Percentiles rank a stretch among this genome's conserved stretches.
Conservation (phyloP, 495 filamentous ascomycete species). For the Parmelia sp. region DNA sequence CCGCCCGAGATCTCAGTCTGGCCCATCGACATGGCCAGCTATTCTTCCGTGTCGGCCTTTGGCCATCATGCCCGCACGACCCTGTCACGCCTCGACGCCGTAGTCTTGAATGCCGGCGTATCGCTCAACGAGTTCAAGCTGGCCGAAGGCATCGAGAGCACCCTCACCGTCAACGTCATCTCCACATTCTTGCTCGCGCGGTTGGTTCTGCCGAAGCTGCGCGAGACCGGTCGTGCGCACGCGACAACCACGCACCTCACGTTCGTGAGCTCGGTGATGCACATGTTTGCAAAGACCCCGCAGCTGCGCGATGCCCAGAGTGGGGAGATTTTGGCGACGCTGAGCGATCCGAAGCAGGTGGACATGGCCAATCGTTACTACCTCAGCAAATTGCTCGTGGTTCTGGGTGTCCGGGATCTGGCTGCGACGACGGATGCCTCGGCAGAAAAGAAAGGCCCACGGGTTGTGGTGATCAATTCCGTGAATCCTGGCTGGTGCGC, state of each 20-base stretch:
- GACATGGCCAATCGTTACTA: slow-evolving; percentile 15
- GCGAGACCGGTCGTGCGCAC: slow-evolving; percentile 8
- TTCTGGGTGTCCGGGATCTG: slow-evolving; percentile 5
- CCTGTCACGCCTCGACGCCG: slow-evolving; percentile 28
- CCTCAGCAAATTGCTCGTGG: slow-evolving; percentile 11
- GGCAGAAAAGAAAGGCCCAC: neutral
- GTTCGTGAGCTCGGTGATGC: slow-evolving; percentile 26
- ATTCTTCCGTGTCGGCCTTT: slow-evolving; percentile 42
- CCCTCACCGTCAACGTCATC: slow-evolving; percentile 39
- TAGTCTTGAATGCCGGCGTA: slow-evolving; percentile 32
- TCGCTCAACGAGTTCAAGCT: slow-evolving; percentile 15
- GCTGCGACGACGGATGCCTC: neutral
- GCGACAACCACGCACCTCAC: slow-evolving; percentile 19
- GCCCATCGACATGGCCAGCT: slow-evolving; percentile 44
- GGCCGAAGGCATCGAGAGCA: slow-evolving; percentile 32
- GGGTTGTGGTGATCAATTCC: slow-evolving; percentile 33
- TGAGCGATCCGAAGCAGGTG: slow-evolving; percentile 20
- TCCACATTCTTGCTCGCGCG: slow-evolving; percentile 33
- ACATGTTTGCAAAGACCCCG: slow-evolving; percentile 22
- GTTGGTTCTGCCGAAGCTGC: slow-evolving; percentile 24
- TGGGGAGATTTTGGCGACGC: slow-evolving; percentile 27
- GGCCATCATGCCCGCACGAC: slow-evolving; percentile 27
- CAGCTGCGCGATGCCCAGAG: slow-evolving; percentile 23
- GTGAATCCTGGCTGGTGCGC: slow-evolving; percentile 34
- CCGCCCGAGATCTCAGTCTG: slow-evolving; percentile 40